Evolutionary conservation across 257 asterid species (phyloP).

Genomic region (Nicotiana attenuata): DNA sequence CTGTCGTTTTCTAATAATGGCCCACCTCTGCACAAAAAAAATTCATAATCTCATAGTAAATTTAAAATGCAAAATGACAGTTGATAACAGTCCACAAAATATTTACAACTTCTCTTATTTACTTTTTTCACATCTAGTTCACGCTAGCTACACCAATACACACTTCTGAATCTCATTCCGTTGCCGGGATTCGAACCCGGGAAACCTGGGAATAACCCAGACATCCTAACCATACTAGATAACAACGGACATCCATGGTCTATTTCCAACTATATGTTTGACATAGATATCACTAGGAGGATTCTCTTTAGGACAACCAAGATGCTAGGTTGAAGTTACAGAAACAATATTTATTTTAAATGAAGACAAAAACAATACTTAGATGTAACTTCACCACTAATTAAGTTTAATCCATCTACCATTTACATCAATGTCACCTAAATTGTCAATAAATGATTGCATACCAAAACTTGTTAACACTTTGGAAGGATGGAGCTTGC

Average conservation of each 20-base stretch:
- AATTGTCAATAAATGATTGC: background rate
- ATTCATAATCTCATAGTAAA: background rate
- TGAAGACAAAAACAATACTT: background rate
- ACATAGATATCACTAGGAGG: background rate
- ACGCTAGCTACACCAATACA: background rate
- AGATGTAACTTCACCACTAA: background rate
- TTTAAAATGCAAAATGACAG: background rate
- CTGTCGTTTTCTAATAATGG: conserved; percentile 49
- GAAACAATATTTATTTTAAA: background rate
- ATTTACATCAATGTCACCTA: conserved; percentile 3
- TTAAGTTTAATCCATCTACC: background rate
- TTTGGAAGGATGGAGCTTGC: background rate
- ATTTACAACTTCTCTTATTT: background rate
- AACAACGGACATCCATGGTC: conserved; percentile 28
- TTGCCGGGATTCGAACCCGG: conserved; percentile 45
- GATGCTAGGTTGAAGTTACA: background rate
- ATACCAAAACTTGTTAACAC: conserved; percentile 5
- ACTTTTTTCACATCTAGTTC: background rate
- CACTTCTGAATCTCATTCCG: conserved; percentile 19
- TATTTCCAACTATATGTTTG: background rate
- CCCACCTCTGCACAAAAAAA: conserved; percentile 67
- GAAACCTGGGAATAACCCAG: conserved; percentile 36
- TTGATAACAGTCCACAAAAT: background rate
- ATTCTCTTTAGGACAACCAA: background rate
- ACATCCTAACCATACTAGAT: conserved; percentile 35